Evolutionary conservation across 148 eudicot species (phyloP).

Genomic region (Rhododendron ferrugineum): DNA sequence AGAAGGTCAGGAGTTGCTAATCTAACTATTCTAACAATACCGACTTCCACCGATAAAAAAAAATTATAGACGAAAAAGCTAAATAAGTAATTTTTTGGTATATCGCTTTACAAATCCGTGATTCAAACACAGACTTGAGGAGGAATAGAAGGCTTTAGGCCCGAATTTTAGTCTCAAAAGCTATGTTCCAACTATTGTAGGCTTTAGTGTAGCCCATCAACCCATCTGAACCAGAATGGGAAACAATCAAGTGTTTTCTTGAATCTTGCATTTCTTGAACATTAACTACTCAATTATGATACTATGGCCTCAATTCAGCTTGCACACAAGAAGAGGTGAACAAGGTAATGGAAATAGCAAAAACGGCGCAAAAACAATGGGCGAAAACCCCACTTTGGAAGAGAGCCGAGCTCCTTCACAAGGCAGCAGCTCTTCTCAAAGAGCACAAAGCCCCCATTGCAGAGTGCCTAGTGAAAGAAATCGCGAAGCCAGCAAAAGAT

Average conservation of each 20-base stretch:
- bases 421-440: slow-evolving; percentile 92
- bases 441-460: slow-evolving; percentile 86
- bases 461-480: slow-evolving; percentile 88
- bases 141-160: background rate
- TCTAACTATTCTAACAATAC: background rate
- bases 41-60: background rate
- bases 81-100: background rate
- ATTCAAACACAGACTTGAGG: background rate
- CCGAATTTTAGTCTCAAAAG: background rate
- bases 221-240: background rate
- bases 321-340: slow-evolving; percentile 98
- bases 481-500: slow-evolving; percentile 98
- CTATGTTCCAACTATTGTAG: background rate
- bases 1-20: background rate
- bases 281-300: background rate
- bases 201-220: background rate
- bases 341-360: slow-evolving; percentile 87
- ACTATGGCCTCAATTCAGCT: slow-evolving; percentile 34
- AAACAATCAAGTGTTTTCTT: background rate
- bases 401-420: slow-evolving; percentile 92
- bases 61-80: background rate
- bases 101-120: background rate
- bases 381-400: slow-evolving; percentile 98
- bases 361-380: slow-evolving; percentile 82
- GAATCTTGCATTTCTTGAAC: background rate